Base-by-base conservation (phyloP, 352 stramenopile species). In the Globisporangium orthogonon region DNA sequence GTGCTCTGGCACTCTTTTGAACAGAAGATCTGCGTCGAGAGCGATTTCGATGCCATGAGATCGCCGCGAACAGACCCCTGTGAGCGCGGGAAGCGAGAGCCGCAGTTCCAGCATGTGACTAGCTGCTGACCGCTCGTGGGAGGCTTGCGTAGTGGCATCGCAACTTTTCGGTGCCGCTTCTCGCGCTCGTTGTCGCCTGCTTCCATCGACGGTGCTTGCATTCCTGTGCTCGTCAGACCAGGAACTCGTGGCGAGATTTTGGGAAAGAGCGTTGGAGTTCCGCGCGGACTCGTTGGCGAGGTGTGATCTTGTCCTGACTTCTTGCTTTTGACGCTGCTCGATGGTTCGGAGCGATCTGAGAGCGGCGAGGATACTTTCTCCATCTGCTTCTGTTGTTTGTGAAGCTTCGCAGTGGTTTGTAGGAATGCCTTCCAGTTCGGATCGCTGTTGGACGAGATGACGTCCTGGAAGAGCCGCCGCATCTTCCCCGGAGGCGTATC, bases 41-140 rank as follows among this genome's bases (percentile, higher is more conserved):
- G 61, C 0, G 33, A 28, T 50, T 58, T 51, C 23, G 59, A 59
- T 2, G 54, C 4, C 15, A 29, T 33, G 48, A 58, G 37, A 61
- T 74, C 14, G 28, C 43, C 37, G 11, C 51, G 35, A 45, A 55
- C 11, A 28, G 44, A 50, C 17, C 51, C 43, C 28, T 69, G 60
- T 4, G 70, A 58, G 14, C 76, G 73, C 29, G 75, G 69, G 44
- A 87, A 89, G 7, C 75, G 67, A 10, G 69, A 50, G 28, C 78
- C 78, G 52, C 78, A 89, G 58, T 81, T 85, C 78, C 78, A 89
- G 47, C 76, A 89, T 7, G 74, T 85, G 17, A 57, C 67, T 50
- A 83, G 61, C 31, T 63, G 74, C 28, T 71, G 58, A 0, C 35
- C 31, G 45, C n/a, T 71, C 71, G 9, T 57, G 62, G 39, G 56